Base-by-base conservation (phyloP, 176 grass and related monocot genomes). In the Chloris gayana region DNA sequence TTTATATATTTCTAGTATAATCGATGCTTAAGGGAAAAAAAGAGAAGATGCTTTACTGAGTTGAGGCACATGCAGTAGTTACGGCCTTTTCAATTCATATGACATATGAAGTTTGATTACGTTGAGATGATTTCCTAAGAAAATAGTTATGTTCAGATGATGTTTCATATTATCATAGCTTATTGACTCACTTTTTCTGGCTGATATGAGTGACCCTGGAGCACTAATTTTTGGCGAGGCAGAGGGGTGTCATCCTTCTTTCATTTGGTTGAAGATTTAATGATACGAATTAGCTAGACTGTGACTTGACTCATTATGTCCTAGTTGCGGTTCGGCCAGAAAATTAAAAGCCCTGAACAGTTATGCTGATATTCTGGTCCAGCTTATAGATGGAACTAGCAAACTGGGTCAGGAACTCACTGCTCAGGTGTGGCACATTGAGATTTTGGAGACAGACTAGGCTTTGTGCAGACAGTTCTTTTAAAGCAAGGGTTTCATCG, bases 11-110 rank as follows among this genome's bases (percentile, higher is more conserved):
- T 82, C 41, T 32, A 62, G 9, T 59, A 59, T 59, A 59, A 15
- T 67, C 1, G 50, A 75, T 81, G 54, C 71, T 69, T 86, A 49
- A n/a, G n/a, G n/a, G n/a, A n/a, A n/a, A n/a, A n/a, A n/a, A 29
- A 29, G 10, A 64, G 22, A 27, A 35, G n/a, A 21, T 49, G 63
- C 25, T 74, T 57, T 45, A 9, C 25, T 7, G 14, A 42, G 42
- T 29, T 64, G 70, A 62, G 7, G 29, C 67, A 49, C 66, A 67
- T 30, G 21, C 17, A 60, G 18, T 69, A 47, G 37, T 39, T 17
- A 17, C 17, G 26, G n/a, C 18, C 7, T 30, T 53, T n/a, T 12
- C 66, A 62, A 62, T 62, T 62, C 13, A 13, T 17, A 63, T 4
- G 2, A 63, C 27, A 31, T 54, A 25, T 80, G 27, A 27, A 59